Base-by-base conservation (phyloP, 371 early-diverging fungal species). In the Mortierella sp. region DNA sequence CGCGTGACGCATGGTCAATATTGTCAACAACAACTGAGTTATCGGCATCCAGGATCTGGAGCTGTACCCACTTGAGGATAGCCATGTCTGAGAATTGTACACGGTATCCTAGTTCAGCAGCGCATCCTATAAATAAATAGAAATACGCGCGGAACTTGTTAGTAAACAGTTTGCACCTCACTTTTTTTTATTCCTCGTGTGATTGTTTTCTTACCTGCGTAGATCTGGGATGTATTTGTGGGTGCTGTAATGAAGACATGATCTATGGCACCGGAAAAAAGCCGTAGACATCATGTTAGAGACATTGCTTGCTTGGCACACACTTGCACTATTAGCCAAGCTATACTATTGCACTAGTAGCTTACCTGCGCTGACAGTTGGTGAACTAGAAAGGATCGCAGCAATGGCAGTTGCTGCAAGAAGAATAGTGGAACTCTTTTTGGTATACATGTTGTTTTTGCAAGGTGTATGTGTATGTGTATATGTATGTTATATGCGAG, bases 1-100 rank as follows among this genome's bases (percentile, higher is more conserved):
- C 51, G n/a, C 60, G 64, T 15, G 65, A 54, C 19, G 55, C 43
- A n/a, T 28, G 13, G 34, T 64, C 66, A 35, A 72, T 13, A 23
- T 6, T 34, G 12, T 64, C 72, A 29, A 70, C 40, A 9, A 70
- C 49, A 15, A 70, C 35, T 3, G 42, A 5, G 45, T 26, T 66
- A 23, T 57, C 31, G 15, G 65, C n/a, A 9, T 32, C 34, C 3
- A 72, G 49, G 28, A 72, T 34, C 35, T 72, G 66, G 2, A 72
- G 53, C 28, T 72, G 72, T 22, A 66, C 66, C 22, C 61, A 54
- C 7, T 64, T 54, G 12, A 71, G 60, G 9, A 60, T 59, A 4
- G 72, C 72, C 49, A 72, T 26, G 26, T 54, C 72, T 0, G 72
- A 72, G 55, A 26, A 72, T 15, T 60, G 66, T 28, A 72, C 61